Evolutionary conservation across 306 rosid genomes (phyloP).

Genomic region (Rubus parviflorus): DNA sequence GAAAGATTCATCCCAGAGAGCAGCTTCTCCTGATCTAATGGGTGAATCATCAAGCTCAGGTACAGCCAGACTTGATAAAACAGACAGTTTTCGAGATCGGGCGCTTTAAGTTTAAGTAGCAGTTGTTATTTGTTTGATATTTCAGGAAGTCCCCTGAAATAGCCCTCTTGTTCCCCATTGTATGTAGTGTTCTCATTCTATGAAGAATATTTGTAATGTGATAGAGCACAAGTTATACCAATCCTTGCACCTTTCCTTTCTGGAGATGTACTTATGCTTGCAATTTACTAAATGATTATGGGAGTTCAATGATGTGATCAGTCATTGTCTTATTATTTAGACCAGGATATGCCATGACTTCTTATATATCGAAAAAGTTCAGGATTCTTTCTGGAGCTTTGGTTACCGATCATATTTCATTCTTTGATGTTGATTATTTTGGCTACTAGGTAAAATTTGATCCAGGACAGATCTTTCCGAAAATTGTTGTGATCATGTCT

Average conservation of each 20-base stretch:
- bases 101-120: slow-evolving; percentile 33
- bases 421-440: background rate
- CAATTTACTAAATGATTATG: background rate
- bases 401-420: background rate
- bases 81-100: slow-evolving; percentile 71
- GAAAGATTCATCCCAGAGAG: slow-evolving; percentile 64
- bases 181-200: background rate
- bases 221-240: background rate
- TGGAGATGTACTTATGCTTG: background rate
- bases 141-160: no score
- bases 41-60: slow-evolving; percentile 95
- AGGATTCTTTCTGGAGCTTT: background rate
- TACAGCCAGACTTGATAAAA: slow-evolving; percentile 73
- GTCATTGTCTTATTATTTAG: background rate
- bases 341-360: background rate
- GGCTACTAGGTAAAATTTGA: background rate
- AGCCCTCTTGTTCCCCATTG: background rate
- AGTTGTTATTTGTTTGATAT: background rate
- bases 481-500: no score
- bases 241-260: background rate
- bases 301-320: background rate
- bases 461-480: background rate
- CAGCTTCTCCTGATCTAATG: slow-evolving; percentile 93
- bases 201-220: background rate
- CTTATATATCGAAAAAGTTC: background rate